Evolutionary conservation across 768 basidiomycete species (phyloP).

Genomic region (Trametes punicea): DNA sequence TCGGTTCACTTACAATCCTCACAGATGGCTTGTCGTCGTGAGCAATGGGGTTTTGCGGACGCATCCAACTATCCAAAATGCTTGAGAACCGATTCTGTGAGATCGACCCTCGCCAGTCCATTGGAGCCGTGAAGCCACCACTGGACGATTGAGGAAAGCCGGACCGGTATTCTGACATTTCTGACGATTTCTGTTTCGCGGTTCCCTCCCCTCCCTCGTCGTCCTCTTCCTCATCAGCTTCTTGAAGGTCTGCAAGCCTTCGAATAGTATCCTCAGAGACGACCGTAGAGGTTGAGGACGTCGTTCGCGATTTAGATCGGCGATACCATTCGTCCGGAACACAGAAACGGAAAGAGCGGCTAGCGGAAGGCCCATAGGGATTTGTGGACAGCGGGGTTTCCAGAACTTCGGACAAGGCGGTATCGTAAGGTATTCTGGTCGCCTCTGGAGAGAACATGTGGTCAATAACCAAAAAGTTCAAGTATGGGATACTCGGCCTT

Average conservation of each 20-base stretch:
- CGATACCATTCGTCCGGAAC: constrained; percentile 82
- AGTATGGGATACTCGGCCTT: constrained; percentile 23
- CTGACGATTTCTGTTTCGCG: constrained; percentile 47
- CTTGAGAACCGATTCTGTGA: constrained; percentile 61
- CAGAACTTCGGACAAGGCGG: constrained; percentile 42
- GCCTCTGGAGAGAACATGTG: constrained; percentile 32
- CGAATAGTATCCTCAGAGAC: constrained; percentile 52
- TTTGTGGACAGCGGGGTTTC: constrained; percentile 31
- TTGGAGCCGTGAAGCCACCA: constrained; percentile 24
- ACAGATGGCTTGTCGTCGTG: constrained; percentile 29
- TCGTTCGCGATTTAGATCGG: constrained; percentile 55
- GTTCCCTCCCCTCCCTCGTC: constrained; percentile 53
- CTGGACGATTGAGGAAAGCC: constrained; percentile 17
- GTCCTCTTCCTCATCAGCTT: constrained; percentile 43
- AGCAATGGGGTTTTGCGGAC: constrained; percentile 39
- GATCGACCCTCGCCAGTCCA: constrained; percentile 52
- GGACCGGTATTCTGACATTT: constrained; percentile 14
- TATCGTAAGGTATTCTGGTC: constrained; percentile 43
- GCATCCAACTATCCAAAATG: constrained; percentile 66
- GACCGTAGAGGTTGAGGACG: constrained; percentile 43
- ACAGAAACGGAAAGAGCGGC: constrained; percentile 55
- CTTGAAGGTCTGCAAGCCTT: constrained; percentile 47
- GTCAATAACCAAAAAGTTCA: background rate
- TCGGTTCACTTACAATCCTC: constrained; percentile 73
- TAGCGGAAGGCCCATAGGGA: constrained; percentile 23